Conservation (phyloP, 2,329 filamentous ascomycete species). For the Ophiosphaerella narmari region DNA sequence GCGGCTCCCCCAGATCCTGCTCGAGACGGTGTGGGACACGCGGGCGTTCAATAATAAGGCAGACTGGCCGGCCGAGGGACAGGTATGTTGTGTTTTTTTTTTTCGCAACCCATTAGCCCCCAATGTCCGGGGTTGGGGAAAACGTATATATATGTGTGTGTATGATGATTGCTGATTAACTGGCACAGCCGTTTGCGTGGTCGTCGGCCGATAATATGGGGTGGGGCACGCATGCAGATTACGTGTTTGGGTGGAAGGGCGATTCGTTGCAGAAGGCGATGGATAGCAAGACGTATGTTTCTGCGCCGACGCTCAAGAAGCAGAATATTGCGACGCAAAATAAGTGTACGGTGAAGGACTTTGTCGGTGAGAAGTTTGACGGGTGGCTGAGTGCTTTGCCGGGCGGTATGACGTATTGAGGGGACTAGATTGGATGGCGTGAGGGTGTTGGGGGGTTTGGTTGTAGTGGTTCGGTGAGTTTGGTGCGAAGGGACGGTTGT, state of each 20-base stretch:
- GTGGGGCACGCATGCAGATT: constrained; percentile 37
- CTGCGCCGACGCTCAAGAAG: constrained; percentile 36
- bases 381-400: constrained; percentile 29
- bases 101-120: too few species aligned
- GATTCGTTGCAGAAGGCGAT: constrained; percentile 35
- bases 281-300: constrained; percentile 37
- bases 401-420: constrained; percentile 7
- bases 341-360: constrained; percentile 38
- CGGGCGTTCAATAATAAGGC: constrained; percentile 38
- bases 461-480: neutral
- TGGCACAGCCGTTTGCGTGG: constrained; percentile 32
- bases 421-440: too few species aligned
- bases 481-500: neutral
- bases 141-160: too few species aligned
- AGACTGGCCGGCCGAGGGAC: constrained; percentile 37
- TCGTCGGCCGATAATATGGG: constrained; percentile 34
- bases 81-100: constrained; percentile 7
- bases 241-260: constrained; percentile 41
- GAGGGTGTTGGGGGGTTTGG: neutral
- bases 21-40: constrained; percentile 43
- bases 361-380: constrained; percentile 39
- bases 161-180: too few species aligned
- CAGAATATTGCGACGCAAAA: constrained; percentile 41
- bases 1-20: constrained; percentile 35
- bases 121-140: too few species aligned